These are phyloP conservation scores for Nitzschia putrida DNA, from an alignment of 108 stramenopile species.

Conservation along the genomic window DNA sequence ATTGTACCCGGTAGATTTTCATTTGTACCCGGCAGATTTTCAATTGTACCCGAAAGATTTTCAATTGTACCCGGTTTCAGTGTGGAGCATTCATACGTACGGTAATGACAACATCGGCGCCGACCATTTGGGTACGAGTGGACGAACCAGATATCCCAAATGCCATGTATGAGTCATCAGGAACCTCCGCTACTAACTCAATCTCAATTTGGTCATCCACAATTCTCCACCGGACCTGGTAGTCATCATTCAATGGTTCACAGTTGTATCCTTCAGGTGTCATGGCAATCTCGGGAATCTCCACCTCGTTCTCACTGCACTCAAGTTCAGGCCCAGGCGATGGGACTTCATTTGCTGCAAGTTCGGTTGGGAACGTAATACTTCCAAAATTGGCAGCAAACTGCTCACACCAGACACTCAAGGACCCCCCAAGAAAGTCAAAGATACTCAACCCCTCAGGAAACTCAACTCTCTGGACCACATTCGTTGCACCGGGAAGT, in stretches of 20 bases:
- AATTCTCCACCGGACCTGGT: conserved; percentile 34
- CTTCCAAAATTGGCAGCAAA: conserved; percentile 27
- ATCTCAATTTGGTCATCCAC: conserved; percentile 14
- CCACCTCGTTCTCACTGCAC: background rate
- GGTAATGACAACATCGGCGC: conserved; percentile 23
- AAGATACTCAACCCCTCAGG: conserved; percentile 19
- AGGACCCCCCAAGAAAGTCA: conserved; percentile 24
- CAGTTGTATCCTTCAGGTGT: conserved; percentile 36
- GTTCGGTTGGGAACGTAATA: conserved; percentile 2
- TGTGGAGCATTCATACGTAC: conserved; percentile 10
- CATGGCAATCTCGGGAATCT: background rate
- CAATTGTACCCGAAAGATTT: too few species aligned
- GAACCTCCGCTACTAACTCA: conserved; percentile 22
- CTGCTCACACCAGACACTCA: conserved; percentile 28
- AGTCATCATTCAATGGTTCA: conserved; percentile 28
- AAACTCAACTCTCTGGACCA: conserved; percentile 31
- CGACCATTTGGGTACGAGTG: conserved; percentile 21
- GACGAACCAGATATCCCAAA: conserved; percentile 26
- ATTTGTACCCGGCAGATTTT: too few species aligned
- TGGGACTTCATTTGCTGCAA: background rate
- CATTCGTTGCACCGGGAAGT: conserved; percentile 3
- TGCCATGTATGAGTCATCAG: conserved; percentile 26
- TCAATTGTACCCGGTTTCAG: too few species aligned
- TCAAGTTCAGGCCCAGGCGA: conserved; percentile 13
- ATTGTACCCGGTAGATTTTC: too few species aligned